phyloP scores from a whole-genome alignment of 2,329 filamentous ascomycete species.

The Alternaria incomplexa region DNA sequence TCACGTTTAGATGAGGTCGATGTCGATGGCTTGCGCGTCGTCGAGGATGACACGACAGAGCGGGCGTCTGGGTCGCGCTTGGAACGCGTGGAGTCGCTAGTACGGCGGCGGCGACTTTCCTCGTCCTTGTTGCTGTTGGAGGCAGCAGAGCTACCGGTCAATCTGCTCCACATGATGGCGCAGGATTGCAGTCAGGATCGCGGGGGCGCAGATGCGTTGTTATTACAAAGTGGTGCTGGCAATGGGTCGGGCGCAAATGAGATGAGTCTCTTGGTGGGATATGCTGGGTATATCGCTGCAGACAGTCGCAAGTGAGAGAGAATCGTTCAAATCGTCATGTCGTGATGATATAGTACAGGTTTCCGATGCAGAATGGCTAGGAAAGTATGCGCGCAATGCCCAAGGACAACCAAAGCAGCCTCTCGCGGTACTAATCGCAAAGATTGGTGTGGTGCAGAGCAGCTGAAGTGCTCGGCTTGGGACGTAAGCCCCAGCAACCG shows the following conservation, averaged over 20 bases:
- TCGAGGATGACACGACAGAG: constrained; percentile 45
- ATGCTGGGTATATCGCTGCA: constrained; percentile 35
- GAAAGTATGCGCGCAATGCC: constrained; percentile 25
- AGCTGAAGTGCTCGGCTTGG: constrained; percentile 32
- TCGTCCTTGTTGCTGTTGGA: constrained; percentile 35
- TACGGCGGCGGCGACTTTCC: constrained; percentile 30
- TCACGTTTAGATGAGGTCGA: constrained; percentile 30
- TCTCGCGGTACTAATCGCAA: constrained; percentile 23
- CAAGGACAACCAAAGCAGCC: constrained; percentile 17
- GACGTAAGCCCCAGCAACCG: constrained; percentile 7
- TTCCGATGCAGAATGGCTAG: constrained; percentile 17
- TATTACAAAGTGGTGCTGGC: constrained; percentile 21
- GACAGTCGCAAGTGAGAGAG: constrained; percentile 23
- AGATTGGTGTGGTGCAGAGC: constrained; percentile 22
- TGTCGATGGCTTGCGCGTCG: constrained; percentile 40
- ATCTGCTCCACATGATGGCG: constrained; percentile 46
- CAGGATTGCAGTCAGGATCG: constrained; percentile 13
- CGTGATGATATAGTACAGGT: constrained; percentile 21
- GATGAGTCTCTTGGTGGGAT: constrained; percentile 13
- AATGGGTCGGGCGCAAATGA: constrained; percentile 30
- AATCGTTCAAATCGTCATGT: constrained; percentile 25
- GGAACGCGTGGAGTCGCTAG: constrained; percentile 34
- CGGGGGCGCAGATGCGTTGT: constrained; percentile 16
- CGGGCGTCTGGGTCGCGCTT: constrained; percentile 42
- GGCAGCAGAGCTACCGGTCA: constrained; percentile 44